phyloP scores from a whole-genome alignment of 2,329 filamentous ascomycete species.

The Neocucurbitaria cava region DNA sequence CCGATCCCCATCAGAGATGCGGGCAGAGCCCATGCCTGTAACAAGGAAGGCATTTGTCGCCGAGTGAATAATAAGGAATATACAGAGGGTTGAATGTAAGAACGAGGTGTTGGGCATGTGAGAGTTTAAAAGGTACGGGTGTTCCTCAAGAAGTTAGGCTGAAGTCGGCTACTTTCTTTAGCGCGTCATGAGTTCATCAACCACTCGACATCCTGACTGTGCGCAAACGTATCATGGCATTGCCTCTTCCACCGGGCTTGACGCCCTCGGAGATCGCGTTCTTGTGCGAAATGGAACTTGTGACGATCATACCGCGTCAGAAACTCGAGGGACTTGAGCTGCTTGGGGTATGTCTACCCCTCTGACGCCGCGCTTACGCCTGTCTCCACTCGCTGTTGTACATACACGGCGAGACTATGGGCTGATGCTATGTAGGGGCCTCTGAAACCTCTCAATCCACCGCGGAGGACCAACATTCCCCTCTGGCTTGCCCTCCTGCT shows the following conservation, averaged over 20 bases:
- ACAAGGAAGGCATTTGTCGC: constrained; percentile 27
- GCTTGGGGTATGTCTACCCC: constrained; percentile 73
- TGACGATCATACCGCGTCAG: constrained; percentile 91
- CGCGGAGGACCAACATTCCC: constrained; percentile 78
- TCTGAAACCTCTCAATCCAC: constrained; percentile 78
- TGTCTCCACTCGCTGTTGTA: constrained; percentile 8
- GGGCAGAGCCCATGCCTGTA: constrained; percentile 32
- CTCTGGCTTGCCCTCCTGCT: constrained; percentile 95
- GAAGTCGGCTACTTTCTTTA: constrained; percentile 22
- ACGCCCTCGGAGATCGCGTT: constrained; percentile 91
- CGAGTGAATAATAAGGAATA: not conserved
- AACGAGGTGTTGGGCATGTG: not conserved
- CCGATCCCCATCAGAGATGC: constrained; percentile 28
- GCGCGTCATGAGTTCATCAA: constrained; percentile 15
- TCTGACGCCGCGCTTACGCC: constrained; percentile 32
- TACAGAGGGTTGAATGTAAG: not conserved
- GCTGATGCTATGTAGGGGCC: constrained; percentile 66
- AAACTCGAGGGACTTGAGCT: constrained; percentile 85
- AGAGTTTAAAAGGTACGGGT: constrained; percentile 14
- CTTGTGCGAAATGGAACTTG: constrained; percentile 95
- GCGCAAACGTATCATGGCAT: constrained; percentile 60
- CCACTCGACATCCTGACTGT: constrained; percentile 11
- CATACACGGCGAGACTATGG: not conserved
- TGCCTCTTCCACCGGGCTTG: constrained; percentile 70
- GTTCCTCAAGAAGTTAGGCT: constrained; percentile 24